phyloP scores from a whole-genome alignment of 305 asterid species.

The Solanum hybrid region DNA sequence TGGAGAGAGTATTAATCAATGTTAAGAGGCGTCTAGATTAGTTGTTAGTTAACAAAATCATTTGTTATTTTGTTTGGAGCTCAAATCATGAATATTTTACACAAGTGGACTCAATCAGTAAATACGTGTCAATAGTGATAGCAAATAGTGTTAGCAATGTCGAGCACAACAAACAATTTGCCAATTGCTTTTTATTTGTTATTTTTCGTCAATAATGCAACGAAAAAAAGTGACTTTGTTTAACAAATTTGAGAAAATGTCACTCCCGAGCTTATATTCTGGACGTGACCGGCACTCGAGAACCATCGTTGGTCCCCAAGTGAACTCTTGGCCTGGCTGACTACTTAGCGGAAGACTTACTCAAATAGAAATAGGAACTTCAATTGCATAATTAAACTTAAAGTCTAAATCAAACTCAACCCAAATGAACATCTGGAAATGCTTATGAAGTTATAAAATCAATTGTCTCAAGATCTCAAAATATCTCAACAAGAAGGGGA shows the following conservation, averaged over 20 bases:
- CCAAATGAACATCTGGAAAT: background rate
- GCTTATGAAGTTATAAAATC: background rate
- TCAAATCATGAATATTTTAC: background rate
- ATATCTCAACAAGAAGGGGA: background rate
- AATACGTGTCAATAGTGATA: background rate
- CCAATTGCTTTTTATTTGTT: background rate
- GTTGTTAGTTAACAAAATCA: background rate
- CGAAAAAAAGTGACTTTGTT: background rate
- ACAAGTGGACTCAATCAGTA: background rate
- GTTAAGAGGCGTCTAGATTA: background rate
- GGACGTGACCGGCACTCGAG: background rate
- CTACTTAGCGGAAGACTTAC: background rate
- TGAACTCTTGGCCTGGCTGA: background rate
- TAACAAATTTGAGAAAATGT: background rate
- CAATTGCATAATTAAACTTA: background rate
- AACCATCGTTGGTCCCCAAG: too few relatives aligned
- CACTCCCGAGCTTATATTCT: background rate
- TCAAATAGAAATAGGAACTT: background rate
- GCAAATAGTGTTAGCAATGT: background rate
- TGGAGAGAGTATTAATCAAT: too few relatives aligned
- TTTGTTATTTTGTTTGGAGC: background rate
- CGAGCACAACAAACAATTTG: background rate
- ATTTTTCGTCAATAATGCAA: background rate
- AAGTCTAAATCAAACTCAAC: background rate
- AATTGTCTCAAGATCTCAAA: background rate